Conservation (phyloP, 495 filamentous ascomycete species). For the Aspergillus indologenus region DNA sequence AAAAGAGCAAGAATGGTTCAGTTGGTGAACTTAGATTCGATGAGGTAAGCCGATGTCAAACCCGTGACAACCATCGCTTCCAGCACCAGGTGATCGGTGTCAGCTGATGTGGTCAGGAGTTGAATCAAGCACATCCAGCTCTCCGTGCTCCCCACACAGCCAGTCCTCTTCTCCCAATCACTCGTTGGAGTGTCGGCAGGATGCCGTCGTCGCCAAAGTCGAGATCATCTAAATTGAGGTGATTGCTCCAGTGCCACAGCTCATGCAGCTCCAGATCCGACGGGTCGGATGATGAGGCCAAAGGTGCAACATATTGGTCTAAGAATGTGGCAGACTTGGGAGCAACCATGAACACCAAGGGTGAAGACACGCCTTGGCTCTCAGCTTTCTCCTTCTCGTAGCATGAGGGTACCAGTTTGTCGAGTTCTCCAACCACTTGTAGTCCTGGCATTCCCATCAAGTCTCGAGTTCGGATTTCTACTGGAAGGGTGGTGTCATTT, state of each 20-base stretch:
- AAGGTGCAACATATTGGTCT: conserved; percentile 54
- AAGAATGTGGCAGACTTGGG: conserved; percentile 70
- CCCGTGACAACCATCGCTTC: too few species aligned
- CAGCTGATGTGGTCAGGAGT: conserved; percentile 8
- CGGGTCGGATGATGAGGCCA: conserved; percentile 3
- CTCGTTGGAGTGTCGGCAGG: conserved; percentile 65
- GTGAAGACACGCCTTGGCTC: not conserved
- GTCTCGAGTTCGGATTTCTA: conserved; percentile 64
- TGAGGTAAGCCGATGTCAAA: too few species aligned
- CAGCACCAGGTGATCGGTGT: not conserved
- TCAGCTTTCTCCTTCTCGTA: conserved; percentile 5
- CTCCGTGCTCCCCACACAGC: conserved; percentile 59
- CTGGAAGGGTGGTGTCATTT: conserved; percentile 55
- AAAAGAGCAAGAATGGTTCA: too few species aligned
- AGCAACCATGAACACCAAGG: conserved; percentile 58
- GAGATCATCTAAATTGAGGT: conserved; percentile 90
- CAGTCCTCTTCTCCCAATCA: conserved; percentile 77
- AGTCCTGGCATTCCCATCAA: conserved; percentile 75
- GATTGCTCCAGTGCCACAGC: conserved; percentile 69
- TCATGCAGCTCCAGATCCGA: conserved; percentile 45
- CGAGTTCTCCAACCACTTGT: conserved; percentile 57
- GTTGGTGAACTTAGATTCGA: too few species aligned
- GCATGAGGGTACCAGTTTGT: conserved; percentile 54
- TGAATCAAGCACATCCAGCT: conserved; percentile 16
- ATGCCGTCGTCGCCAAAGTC: conserved; percentile 86